Evolutionary conservation across 2,329 filamentous ascomycete genomes (phyloP), one percentile per base, ranked within the genome.

Genomic region (Ophiobolus disseminans): DNA sequence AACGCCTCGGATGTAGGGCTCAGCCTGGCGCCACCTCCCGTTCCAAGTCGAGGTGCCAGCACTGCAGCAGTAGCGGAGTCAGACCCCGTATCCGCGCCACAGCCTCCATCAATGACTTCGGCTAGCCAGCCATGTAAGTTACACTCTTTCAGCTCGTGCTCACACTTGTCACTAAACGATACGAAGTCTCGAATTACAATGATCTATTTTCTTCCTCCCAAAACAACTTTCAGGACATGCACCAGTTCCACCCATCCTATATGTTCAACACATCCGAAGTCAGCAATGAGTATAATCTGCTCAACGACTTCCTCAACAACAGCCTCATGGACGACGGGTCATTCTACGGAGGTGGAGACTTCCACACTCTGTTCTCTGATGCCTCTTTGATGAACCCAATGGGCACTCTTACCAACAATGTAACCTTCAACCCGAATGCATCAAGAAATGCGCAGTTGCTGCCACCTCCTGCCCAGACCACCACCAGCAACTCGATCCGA

Each of bases 241-340:
- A 94, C 76, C 90, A 86, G 70, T 91, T 92, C 69, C 91, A 97
- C 76, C 89, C 90, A 50, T 94, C 90, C 68, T 97, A 94, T 78
- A 92, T 96, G 88, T 95, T 97, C 76, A 88, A 88, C 70, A 85
- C 86, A n/a, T 90, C 91, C 55, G 94, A 99, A 75, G 90, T 97
- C 63, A 92, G 89, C 53, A 94, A 94, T 76, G 94, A 99, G 78
- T 97, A 96, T 74, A 96, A 97, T 70, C 79, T 97, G 41, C 85
- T 99, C 68, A 96, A 95, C 78, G 93, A 99, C 74, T 97, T 97
- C 70, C 82, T 99, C 53, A 94, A 92, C 73, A 95, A 87, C 60
- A 96, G 90, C 69, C 78, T 97, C 45, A 82, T 97, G 57, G 92
- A 97, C 75, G 92, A 80, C 55, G 75, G 74, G 44, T 69, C 68